Evolutionary conservation across 495 filamentous ascomycete species (phyloP).

Genomic region (Parathielavia appendiculata): DNA sequence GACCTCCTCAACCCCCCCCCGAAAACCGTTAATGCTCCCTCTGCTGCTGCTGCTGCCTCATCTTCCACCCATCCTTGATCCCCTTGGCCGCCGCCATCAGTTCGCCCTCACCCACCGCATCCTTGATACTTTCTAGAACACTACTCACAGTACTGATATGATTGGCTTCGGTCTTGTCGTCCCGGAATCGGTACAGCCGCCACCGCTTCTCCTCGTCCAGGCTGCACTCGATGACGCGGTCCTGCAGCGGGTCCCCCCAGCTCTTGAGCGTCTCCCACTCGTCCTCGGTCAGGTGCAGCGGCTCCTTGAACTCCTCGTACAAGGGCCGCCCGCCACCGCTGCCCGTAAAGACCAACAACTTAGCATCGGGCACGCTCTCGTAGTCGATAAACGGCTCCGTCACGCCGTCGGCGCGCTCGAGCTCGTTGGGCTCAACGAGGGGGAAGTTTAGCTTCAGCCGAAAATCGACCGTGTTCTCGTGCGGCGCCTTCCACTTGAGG

Average conservation of each 20-base stretch:
- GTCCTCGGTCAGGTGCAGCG: constrained; percentile 60
- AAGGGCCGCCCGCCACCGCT: constrained; percentile 46
- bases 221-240: constrained; percentile 81
- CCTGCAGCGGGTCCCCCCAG: constrained; percentile 65
- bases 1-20: neutral
- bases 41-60: constrained; percentile 29
- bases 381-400: constrained; percentile 53
- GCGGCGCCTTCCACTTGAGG: constrained; percentile 91
- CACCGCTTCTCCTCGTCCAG: constrained; percentile 68
- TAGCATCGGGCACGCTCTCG: constrained; percentile 47
- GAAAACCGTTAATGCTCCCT: constrained; percentile 3
- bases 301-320: constrained; percentile 55
- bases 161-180: constrained; percentile 89
- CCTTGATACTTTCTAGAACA: constrained; percentile 77
- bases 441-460: constrained; percentile 73
- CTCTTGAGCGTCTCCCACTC: constrained; percentile 83
- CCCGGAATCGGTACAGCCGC: constrained; percentile 80
- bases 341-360: constrained; percentile 40
- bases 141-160: constrained; percentile 74
- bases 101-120: constrained; percentile 57
- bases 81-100: constrained; percentile 53
- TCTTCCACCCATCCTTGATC: constrained; percentile 72
- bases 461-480: constrained; percentile 93
- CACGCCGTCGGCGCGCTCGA: constrained; percentile 58
- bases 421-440: constrained; percentile 60